Evolutionary conservation across 1,139 yeast genomes (phyloP).

Genomic region (Geotrichum citri-aurantii): DNA sequence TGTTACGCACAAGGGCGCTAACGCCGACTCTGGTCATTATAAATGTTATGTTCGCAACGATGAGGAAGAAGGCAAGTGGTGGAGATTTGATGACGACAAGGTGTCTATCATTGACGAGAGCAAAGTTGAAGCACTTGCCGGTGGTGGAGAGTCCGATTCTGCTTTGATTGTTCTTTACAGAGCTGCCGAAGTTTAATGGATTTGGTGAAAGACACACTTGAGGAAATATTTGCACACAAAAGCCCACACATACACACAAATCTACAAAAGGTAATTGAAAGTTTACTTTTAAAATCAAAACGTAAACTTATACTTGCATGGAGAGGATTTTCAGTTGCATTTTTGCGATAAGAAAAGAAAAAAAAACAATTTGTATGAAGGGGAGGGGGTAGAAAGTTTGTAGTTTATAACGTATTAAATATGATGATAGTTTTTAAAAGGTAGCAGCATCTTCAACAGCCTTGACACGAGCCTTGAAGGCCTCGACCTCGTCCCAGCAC

Average conservation of each 20-base stretch:
- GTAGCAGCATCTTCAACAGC: conserved; percentile 13
- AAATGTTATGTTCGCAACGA: conserved; percentile 80
- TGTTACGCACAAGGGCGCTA: conserved; percentile 89
- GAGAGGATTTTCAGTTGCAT: too few relatives aligned
- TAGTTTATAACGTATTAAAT: conserved; percentile 1
- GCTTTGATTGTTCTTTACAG: conserved; percentile 84
- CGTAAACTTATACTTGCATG: not conserved
- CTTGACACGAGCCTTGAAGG: conserved; percentile 47
- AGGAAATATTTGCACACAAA: conserved; percentile 28
- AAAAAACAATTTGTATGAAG: too few relatives aligned
- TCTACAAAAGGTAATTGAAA: not conserved
- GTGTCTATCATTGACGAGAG: conserved; percentile 73
- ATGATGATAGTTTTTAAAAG: conserved; percentile 7
- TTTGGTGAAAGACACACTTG: too few relatives aligned
- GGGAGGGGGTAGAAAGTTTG: not conserved
- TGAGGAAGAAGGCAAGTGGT: conserved; percentile 69
- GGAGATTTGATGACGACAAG: conserved; percentile 90
- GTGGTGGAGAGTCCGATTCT: conserved; percentile 97
- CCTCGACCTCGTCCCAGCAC: conserved; percentile 82
- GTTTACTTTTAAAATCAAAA: not conserved
- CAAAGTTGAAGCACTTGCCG: conserved; percentile 77
- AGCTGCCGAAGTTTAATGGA: conserved; percentile 57
- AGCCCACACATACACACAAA: not conserved
- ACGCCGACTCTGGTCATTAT: conserved; percentile 97
- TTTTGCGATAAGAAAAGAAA: too few relatives aligned